Evolutionary conservation across 306 rosid species (phyloP).

Genomic region (Carpinus fangiana): DNA sequence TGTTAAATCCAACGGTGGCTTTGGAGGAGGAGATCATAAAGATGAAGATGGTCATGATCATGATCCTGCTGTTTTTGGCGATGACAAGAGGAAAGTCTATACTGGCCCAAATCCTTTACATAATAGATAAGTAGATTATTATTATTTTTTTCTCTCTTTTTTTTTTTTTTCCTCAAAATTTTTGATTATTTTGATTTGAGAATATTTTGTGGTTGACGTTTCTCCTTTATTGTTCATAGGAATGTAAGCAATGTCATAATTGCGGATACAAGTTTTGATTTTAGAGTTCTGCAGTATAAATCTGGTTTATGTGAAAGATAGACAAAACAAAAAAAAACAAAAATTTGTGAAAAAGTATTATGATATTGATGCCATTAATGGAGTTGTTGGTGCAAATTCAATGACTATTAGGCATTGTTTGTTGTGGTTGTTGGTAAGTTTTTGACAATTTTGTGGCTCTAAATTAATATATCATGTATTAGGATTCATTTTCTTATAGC

Average conservation of each 20-base stretch:
- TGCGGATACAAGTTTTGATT: not conserved
- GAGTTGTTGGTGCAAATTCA: conserved; percentile 10
- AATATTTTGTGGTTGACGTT: conserved; percentile 5
- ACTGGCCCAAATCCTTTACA: conserved; percentile 83
- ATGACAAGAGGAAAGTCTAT: conserved; percentile 60
- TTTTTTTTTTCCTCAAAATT: no score
- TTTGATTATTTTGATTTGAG: not conserved
- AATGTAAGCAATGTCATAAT: conserved; percentile 20
- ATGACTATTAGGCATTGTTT: conserved; percentile 13
- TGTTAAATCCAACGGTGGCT: conserved; percentile 21
- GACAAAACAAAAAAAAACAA: not conserved
- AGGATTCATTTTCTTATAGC: not conserved
- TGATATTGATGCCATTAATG: conserved; percentile 10
- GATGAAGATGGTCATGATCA: conserved; percentile 18
- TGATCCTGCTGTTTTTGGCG: conserved; percentile 37
- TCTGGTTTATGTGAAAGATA: not conserved
- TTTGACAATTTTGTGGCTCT: not conserved
- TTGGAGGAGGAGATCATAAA: conserved; percentile 14
- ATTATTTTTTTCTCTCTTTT: not conserved
- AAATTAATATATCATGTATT: conserved; percentile 6
- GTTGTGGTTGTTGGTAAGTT: conserved; percentile 16
- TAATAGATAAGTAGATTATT: conserved; percentile 50
- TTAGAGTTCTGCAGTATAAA: not conserved
- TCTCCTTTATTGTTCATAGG: conserved; percentile 11
- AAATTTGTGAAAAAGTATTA: not conserved